phyloP scores from a whole-genome alignment of 139 green algal genomes.

The Desmodesmus armatus region DNA sequence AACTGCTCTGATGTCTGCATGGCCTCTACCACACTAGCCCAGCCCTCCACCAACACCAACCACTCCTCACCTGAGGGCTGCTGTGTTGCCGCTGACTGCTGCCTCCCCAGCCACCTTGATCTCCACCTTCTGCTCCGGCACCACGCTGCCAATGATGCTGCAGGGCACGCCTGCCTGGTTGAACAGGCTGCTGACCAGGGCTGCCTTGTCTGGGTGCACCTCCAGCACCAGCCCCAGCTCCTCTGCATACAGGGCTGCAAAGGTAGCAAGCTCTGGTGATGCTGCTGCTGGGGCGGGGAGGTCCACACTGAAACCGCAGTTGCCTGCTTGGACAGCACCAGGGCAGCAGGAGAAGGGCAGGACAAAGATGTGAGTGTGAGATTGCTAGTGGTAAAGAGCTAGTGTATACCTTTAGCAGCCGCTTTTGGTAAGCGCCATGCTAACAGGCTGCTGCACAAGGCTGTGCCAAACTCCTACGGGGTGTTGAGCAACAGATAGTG shows the following conservation, averaged over 20 bases:
- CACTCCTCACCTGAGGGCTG: no score
- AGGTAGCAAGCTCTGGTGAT: constrained; percentile 48
- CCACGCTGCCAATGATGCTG: constrained; percentile 76
- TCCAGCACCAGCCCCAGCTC: constrained; percentile 97
- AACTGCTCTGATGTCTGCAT: no score
- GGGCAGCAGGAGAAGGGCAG: constrained; percentile 14
- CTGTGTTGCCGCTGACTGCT: constrained; percentile 57
- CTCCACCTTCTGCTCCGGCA: constrained; percentile 33
- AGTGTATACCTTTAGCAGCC: no score
- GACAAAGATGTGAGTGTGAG: no score
- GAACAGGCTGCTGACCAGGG: constrained; percentile 75
- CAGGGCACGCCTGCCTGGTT: constrained; percentile 73
- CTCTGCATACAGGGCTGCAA: constrained; percentile 92
- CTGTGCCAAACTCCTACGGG: no score
- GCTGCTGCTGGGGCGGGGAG: constrained; percentile 55
- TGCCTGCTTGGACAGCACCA: constrained; percentile 52
- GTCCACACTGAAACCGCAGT: constrained; percentile 80
- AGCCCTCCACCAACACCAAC: no score
- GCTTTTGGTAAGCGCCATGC: no score
- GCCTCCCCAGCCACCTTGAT: constrained; percentile 74
- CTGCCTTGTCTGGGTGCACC: constrained; percentile 71
- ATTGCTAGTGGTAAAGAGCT: no score
- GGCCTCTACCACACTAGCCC: no score
- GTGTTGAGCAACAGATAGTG: no score
- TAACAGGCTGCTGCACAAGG: no score